Evolutionary conservation across 345 rosid genomes (phyloP).

Genomic region (Alliaria petiolata): DNA sequence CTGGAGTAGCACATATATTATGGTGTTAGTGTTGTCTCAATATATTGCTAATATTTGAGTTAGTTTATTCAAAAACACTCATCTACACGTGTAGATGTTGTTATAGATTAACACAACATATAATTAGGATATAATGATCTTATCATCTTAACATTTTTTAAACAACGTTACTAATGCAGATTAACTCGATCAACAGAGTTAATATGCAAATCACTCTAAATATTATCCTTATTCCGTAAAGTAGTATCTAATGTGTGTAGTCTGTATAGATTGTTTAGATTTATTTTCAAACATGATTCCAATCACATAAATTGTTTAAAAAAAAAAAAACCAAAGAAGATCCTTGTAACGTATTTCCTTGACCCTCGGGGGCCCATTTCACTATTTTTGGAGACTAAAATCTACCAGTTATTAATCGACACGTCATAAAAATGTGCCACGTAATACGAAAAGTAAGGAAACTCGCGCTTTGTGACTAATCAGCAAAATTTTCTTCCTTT

Average conservation of each 20-base stretch:
- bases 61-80: no score
- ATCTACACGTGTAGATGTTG: no score
- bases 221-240: not conserved
- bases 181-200: no score
- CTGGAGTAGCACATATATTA: no score
- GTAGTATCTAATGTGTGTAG: not conserved
- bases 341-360: slow-evolving; percentile 16
- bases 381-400: not conserved
- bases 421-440: slow-evolving; percentile 14
- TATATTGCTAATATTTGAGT: no score
- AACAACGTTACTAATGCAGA: no score
- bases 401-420: not conserved
- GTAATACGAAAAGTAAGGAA: not conserved
- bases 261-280: not conserved
- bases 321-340: not conserved
- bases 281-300: not conserved
- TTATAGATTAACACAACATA: no score
- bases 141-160: no score
- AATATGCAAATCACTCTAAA: no score
- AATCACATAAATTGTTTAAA: not conserved
- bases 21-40: no score
- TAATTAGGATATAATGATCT: no score
- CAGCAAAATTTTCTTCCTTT: not conserved
- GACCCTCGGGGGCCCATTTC: slow-evolving; percentile 13
- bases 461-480: slow-evolving; percentile 19